phyloP scores from a whole-genome alignment of 1,284 basidiomycete species.

The Ganoderma lucidum region DNA sequence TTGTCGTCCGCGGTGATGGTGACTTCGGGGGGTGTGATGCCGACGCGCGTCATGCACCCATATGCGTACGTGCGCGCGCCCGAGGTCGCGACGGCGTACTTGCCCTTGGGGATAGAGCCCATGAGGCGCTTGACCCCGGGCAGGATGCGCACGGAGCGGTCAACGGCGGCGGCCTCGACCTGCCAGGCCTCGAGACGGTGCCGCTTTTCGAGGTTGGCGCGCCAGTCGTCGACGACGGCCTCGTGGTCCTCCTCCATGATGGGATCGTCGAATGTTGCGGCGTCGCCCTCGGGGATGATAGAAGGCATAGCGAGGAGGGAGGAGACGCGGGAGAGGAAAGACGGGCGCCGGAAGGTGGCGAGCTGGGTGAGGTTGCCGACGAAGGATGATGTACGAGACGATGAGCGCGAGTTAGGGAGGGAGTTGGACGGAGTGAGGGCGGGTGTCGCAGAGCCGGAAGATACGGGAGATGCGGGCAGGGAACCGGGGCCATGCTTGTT shows the following conservation, averaged over 20 bases:
- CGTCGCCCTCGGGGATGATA: slow-evolving; percentile 47
- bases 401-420: slow-evolving; percentile 49
- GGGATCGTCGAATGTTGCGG: slow-evolving; percentile 46
- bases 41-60: slow-evolving; percentile 77
- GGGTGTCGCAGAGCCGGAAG: slow-evolving; percentile 34
- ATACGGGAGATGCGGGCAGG: slow-evolving; percentile 37
- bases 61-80: slow-evolving; percentile 80
- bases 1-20: slow-evolving; percentile 85
- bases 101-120: slow-evolving; percentile 69
- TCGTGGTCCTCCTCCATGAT: slow-evolving; percentile 50
- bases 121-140: slow-evolving; percentile 79
- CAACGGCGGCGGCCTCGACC: slow-evolving; percentile 66
- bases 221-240: slow-evolving; percentile 40
- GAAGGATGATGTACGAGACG: slow-evolving; percentile 49
- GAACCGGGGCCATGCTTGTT: slow-evolving; percentile 52
- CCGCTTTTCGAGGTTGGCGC: slow-evolving; percentile 39
- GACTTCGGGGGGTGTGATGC: slow-evolving; percentile 74
- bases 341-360: slow-evolving; percentile 51
- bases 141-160: slow-evolving; percentile 76
- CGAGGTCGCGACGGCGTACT: slow-evolving; percentile 80
- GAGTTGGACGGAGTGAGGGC: slow-evolving; percentile 49
- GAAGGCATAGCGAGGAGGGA: slow-evolving; percentile 53
- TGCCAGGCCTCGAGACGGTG: slow-evolving; percentile 59
- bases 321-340: slow-evolving; percentile 57
- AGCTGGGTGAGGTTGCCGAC: slow-evolving; percentile 42